phyloP scores from a whole-genome alignment of 2,329 filamentous ascomycete genomes.

The Ilyonectria mors-panacis region DNA sequence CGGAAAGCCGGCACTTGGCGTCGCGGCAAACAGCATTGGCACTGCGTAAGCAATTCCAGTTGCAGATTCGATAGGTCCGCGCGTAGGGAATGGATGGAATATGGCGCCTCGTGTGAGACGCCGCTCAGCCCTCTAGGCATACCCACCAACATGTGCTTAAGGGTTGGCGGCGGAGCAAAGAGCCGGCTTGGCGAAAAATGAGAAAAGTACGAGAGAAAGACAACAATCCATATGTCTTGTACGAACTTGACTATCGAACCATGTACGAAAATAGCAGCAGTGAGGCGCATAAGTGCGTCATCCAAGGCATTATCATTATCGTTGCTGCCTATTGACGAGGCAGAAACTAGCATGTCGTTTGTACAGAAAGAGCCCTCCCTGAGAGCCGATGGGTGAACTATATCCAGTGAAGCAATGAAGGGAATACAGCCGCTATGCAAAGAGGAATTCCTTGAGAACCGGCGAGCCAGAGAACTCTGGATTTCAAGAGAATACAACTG shows the following conservation, averaged over 20 bases:
- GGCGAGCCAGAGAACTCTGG: constrained; percentile 95
- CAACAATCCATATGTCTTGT: constrained; percentile 1
- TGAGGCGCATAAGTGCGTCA: constrained; percentile 27
- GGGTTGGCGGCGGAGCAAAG: constrained; percentile 6
- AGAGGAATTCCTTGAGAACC: constrained; percentile 91
- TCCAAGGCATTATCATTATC: constrained; percentile 50
- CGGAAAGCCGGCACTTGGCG: constrained; percentile 42
- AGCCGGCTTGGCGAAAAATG: constrained; percentile 27
- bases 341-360: constrained; percentile 36
- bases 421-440: constrained; percentile 63
- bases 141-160: neutral
- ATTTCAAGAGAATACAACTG: constrained; percentile 93
- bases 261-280: neutral
- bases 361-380: constrained; percentile 41
- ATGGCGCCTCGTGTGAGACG: neutral
- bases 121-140: neutral
- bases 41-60: constrained; percentile 18
- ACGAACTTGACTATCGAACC: constrained; percentile 15
- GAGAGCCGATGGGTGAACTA: constrained; percentile 35
- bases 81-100: constrained; percentile 23
- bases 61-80: constrained; percentile 13
- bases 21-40: constrained; percentile 34
- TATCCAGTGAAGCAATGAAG: constrained; percentile 38
- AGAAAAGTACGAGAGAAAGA: neutral
- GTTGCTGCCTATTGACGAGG: constrained; percentile 32